phyloP scores from a whole-genome alignment of 805 yeast genomes.

The Diddensiella transvaalensis region DNA sequence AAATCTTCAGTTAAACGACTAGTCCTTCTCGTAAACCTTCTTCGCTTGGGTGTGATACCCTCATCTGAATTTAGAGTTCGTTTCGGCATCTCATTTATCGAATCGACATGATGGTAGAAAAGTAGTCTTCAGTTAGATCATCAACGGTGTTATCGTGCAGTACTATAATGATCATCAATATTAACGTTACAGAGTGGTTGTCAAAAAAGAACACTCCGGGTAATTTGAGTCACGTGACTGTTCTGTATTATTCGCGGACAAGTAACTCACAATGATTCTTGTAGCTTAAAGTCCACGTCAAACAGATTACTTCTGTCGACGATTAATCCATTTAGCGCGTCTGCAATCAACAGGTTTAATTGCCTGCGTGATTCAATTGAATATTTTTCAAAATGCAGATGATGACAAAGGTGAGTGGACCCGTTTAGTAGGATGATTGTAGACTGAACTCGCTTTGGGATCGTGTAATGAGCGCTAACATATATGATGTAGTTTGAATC shows the following conservation, averaged over 20 bases:
- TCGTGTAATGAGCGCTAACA: no score
- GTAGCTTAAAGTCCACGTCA: background rate
- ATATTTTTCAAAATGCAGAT: slow-evolving; percentile 56
- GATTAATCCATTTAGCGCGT: background rate
- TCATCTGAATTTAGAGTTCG: no score
- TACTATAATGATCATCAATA: no score
- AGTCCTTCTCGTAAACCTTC: background rate
- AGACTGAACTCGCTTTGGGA: no score
- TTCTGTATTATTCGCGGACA: background rate
- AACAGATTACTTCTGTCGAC: background rate
- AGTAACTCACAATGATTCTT: background rate
- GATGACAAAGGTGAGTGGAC: slow-evolving; percentile 68
- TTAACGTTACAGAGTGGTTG: no score
- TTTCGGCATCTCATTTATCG: no score
- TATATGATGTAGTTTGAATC: slow-evolving; percentile 69
- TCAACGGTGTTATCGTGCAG: no score
- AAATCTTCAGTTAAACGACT: slow-evolving; percentile 8
- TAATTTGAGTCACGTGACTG: background rate
- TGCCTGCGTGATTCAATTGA: background rate
- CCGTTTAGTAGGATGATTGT: no score
- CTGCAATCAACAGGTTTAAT: background rate
- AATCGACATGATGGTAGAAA: no score
- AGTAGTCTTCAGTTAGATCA: no score
- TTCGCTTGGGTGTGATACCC: background rate
- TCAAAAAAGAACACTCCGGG: no score